Evolutionary conservation across 2,329 filamentous ascomycete genomes (phyloP).

Genomic region (Fusarium sp.): DNA sequence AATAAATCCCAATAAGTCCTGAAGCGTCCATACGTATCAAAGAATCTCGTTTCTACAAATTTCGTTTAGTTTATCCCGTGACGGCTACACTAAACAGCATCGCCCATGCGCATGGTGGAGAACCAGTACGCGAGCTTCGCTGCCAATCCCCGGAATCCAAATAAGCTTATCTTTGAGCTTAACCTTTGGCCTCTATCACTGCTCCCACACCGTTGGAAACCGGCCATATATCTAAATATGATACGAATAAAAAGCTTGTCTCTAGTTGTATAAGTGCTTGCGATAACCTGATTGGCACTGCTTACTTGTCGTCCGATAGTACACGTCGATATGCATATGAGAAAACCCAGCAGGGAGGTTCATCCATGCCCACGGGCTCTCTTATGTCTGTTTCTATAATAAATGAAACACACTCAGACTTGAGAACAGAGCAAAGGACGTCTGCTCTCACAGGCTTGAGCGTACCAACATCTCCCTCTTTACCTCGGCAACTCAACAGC

Average conservation of each 20-base stretch:
- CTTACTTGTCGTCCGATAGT: background rate
- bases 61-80: background rate
- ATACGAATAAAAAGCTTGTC: background rate
- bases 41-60: background rate
- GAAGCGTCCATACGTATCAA: background rate
- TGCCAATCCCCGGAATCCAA: background rate
- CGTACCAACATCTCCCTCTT: background rate
- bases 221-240: background rate
- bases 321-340: background rate
- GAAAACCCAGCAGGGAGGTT: background rate
- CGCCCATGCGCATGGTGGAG: background rate
- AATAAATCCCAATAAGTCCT: background rate
- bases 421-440: background rate
- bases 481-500: background rate
- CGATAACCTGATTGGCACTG: background rate
- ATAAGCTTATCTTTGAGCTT: constrained; percentile 36
- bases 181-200: background rate
- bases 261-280: background rate
- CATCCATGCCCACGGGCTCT: background rate
- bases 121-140: background rate
- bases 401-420: background rate
- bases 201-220: background rate
- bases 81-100: background rate
- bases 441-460: background rate
- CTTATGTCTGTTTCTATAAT: background rate